Conservation (phyloP, 768 basidiomycete species). For the Pulveroboletus ravenelii region DNA sequence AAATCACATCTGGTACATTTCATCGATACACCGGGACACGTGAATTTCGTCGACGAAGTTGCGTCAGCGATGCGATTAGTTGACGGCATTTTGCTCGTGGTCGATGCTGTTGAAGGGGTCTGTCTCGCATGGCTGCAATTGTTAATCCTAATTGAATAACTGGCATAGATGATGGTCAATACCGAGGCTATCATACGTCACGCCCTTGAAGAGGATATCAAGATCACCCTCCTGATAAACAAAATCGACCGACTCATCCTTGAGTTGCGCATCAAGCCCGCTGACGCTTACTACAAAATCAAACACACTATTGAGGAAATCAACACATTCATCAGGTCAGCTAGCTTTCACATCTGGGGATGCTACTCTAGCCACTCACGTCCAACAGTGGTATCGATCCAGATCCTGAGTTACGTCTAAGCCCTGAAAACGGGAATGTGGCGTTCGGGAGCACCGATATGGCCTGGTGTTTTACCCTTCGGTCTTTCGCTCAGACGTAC, state of each 20-base stretch:
- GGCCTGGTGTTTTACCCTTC: conserved; percentile 95
- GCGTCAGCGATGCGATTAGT: conserved; percentile 80
- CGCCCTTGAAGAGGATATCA: conserved; percentile 82
- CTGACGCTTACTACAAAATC: conserved; percentile 98
- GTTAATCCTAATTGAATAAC: conserved; percentile 9
- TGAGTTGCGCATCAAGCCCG: conserved; percentile 91
- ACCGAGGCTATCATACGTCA: conserved; percentile 87
- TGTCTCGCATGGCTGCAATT: conserved; percentile 26
- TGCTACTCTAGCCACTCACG: not conserved
- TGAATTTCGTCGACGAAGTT: conserved; percentile 98
- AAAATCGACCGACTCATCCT: conserved; percentile 97
- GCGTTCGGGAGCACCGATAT: conserved; percentile 96
- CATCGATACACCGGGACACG: conserved; percentile 96
- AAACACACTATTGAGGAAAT: conserved; percentile 99
- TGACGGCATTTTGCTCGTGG: conserved; percentile 90
- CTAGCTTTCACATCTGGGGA: not conserved
- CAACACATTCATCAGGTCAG: conserved; percentile 90
- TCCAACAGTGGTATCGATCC: conserved; percentile 70
- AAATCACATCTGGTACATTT: conserved; percentile 93
- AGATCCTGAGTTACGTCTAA: conserved; percentile 80
- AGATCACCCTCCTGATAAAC: conserved; percentile 91
- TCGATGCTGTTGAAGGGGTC: conserved; percentile 98
- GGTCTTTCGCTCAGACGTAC: conserved; percentile 95
- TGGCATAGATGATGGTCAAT: conserved; percentile 78
- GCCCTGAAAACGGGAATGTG: conserved; percentile 94